A percentile compares a stretch with the other conserved stretches of the same genome.
phyloP scores from a whole-genome alignment of 768 basidiomycete genomes.

The Mycena galopus region DNA sequence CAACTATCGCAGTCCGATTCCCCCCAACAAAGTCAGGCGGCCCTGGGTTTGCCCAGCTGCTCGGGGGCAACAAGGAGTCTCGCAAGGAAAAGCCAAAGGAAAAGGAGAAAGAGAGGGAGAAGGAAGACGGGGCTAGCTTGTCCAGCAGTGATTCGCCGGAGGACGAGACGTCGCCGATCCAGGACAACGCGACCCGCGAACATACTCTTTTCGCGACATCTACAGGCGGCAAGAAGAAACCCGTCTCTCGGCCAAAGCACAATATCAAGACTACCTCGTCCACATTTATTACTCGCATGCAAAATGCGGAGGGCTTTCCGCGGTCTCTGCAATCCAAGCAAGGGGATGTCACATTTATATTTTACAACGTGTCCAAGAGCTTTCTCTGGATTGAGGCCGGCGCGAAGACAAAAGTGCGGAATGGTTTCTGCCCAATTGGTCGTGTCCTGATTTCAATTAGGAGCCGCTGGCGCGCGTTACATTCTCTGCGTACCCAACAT shows the following conservation, averaged over 20 bases:
- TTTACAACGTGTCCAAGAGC: constrained; percentile 89
- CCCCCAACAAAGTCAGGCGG: constrained; percentile 66
- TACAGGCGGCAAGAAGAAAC: constrained; percentile 71
- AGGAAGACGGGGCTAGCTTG: constrained; percentile 76
- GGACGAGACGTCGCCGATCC: constrained; percentile 60
- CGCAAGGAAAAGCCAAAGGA: constrained; percentile 66
- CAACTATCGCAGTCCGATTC: constrained; percentile 73
- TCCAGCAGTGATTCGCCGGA: constrained; percentile 89
- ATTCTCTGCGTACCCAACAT: constrained; percentile 90
- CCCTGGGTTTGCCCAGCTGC: constrained; percentile 76
- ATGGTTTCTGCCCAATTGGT: background rate
- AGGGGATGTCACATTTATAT: constrained; percentile 88
- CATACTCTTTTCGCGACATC: constrained; percentile 74
- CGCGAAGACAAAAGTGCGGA: constrained; percentile 81
- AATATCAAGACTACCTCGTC: constrained; percentile 93
- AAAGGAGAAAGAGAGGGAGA: constrained; percentile 45
- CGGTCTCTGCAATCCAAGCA: constrained; percentile 81
- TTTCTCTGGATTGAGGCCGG: constrained; percentile 91
- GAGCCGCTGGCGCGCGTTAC: constrained; percentile 89
- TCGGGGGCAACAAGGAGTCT: constrained; percentile 76
- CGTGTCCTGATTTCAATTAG: constrained; percentile 53
- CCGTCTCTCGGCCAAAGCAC: constrained; percentile 82
- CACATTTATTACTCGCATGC: constrained; percentile 90
- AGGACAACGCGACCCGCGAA: constrained; percentile 59
- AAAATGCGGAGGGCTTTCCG: constrained; percentile 81